Evolutionary conservation across 2,329 filamentous ascomycete genomes (phyloP), one percentile per base, ranked within the genome.

Genomic region (Trichoderma simmonsii): DNA sequence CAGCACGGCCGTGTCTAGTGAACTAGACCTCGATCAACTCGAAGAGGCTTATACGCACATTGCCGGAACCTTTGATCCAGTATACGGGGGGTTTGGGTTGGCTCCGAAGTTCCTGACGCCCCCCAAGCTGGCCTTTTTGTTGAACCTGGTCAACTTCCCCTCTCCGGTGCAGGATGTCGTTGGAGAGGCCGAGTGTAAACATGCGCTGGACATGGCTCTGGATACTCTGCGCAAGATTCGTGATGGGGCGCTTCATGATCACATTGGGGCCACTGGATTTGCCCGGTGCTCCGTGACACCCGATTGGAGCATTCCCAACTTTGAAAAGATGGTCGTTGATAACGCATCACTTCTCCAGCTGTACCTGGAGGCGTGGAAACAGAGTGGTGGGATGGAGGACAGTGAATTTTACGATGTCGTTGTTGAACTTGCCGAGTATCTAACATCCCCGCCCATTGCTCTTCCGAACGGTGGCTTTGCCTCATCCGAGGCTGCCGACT

Each of bases 321-420:
- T 98, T 77, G 96, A 99, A 83, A 98, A 98, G 84, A 94, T 98
- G 88, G 88, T 98, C 11, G 94, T 94, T 70, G 96, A 98, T 78
- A 97, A 99, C 77, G 91, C 93, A 0, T 91, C 98, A 75, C 86
- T 98, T 1, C 84, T 99, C 3, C 88, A 91, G 28, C 86, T 96
- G 7, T 98, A 96, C 77, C 86, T 97, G 7, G 94, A 98, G 77
- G 95, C 93, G 0, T 98, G 95, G 86, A 86, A 93, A 15, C 82
- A 90, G 14, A 80, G 77, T 28, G 80, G 82, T 28, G 82, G 77
- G 14, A 75, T 87, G 0, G 86, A 87, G 64, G 87, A 91, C 12
- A 86, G 88, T 5, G 92, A 97, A 76, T 90, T 97, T 72, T 87
- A 94, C 14, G 90, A 93, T 57, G 90, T 92, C 2, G 91, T 96